A percentile compares a stretch with the other conserved stretches of the same genome.
Conservation (phyloP, 2,329 filamentous ascomycete genomes). For the Fusarium foetens region DNA sequence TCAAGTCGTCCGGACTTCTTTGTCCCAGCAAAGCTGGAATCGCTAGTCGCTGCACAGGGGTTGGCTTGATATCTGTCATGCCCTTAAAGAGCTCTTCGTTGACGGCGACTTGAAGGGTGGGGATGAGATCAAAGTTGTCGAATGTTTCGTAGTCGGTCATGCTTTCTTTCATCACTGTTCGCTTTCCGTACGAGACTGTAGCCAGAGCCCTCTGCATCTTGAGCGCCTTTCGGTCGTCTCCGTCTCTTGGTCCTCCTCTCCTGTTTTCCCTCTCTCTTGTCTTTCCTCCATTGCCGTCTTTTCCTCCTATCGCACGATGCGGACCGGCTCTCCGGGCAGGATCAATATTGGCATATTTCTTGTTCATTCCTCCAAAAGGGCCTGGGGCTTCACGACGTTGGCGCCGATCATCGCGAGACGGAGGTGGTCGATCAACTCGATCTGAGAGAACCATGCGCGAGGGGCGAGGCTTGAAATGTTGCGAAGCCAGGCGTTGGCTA, state of each 20-base stretch:
- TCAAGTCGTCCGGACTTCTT: conserved; percentile 46
- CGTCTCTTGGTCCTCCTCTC: conserved; percentile 51
- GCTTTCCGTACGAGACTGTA: conserved; percentile 78
- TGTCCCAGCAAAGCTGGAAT: conserved; percentile 82
- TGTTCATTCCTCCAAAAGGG: conserved; percentile 67
- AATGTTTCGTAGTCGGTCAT: conserved; percentile 81
- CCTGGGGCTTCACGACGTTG: conserved; percentile 55
- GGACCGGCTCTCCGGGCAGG: conserved; percentile 35
- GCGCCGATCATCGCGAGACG: conserved; percentile 49
- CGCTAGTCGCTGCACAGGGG: conserved; percentile 87
- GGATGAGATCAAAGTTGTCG: conserved; percentile 80
- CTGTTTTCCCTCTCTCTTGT: conserved; percentile 44
- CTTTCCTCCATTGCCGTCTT: conserved; percentile 37
- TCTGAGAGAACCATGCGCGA: conserved; percentile 70
- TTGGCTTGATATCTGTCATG: conserved; percentile 80
- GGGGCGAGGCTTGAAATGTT: conserved; percentile 52
- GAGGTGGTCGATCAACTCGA: conserved; percentile 57
- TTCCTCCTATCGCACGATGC: conserved; percentile 19
- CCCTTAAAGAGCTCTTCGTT: conserved; percentile 77
- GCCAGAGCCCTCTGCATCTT: conserved; percentile 91
- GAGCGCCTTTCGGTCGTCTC: conserved; percentile 73
- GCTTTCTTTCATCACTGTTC: conserved; percentile 60
- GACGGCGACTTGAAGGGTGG: conserved; percentile 76
- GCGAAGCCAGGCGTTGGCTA: conserved; percentile 51
- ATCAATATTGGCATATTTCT: conserved; percentile 57